These are phyloP conservation scores for Dothidotthia symphoricarpi DNA, from an alignment of 2,329 filamentous ascomycete species.

Conservation along the genomic window DNA sequence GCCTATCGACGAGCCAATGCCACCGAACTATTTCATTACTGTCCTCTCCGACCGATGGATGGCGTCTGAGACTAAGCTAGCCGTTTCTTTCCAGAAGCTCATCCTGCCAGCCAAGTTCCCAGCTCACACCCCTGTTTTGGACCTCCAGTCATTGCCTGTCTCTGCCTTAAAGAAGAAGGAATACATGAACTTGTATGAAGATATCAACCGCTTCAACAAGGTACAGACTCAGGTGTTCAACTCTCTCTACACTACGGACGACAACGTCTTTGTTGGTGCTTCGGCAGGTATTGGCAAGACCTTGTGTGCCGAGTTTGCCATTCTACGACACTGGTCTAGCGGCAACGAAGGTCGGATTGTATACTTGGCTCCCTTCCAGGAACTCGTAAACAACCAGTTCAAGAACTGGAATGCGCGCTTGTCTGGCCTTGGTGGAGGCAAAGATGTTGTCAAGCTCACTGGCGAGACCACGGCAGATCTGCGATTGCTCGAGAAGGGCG, in stretches of 20 bases:
- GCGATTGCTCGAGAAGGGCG: constrained; percentile 80
- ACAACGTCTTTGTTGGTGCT: constrained; percentile 92
- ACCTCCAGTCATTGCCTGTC: constrained; percentile 87
- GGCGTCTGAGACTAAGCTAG: constrained; percentile 91
- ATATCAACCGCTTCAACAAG: constrained; percentile 90
- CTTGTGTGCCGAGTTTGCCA: constrained; percentile 89
- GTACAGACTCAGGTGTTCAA: constrained; percentile 98
- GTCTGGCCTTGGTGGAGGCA: constrained; percentile 70
- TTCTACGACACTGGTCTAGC: constrained; percentile 83
- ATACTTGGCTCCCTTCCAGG: constrained; percentile 92
- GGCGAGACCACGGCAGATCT: constrained; percentile 90
- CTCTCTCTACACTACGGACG: constrained; percentile 82
- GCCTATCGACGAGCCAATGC: constrained; percentile 95
- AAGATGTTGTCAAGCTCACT: constrained; percentile 87
- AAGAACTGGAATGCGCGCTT: constrained; percentile 85
- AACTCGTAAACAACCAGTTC: constrained; percentile 77
- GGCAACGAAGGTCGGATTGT: constrained; percentile 73
- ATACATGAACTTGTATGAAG: constrained; percentile 75
- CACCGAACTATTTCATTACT: constrained; percentile 97
- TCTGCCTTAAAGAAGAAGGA: constrained; percentile 84
- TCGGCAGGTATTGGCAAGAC: constrained; percentile 96
- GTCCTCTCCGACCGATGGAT: constrained; percentile 96
- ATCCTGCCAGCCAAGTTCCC: constrained; percentile 94
- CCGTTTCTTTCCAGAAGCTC: constrained; percentile 92
- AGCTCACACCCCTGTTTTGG: constrained; percentile 85